These are phyloP conservation scores for Quercus robur DNA, from an alignment of 306 rosid genomes.

Conservation along the genomic window DNA sequence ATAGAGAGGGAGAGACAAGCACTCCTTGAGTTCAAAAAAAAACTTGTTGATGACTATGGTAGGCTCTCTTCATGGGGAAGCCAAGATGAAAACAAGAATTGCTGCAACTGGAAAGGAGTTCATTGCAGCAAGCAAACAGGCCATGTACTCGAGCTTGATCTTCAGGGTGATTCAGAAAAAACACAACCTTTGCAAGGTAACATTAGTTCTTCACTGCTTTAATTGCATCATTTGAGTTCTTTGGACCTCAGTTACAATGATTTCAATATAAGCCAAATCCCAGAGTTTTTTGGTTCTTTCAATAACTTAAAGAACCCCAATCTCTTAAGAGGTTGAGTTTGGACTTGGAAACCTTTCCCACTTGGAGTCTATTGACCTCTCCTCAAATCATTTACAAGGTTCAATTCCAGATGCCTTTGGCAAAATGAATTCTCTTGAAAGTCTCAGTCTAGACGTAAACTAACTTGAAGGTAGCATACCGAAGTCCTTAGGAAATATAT, in stretches of 20 bases:
- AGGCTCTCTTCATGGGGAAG: background rate
- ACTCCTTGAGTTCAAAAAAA: background rate
- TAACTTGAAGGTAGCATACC: background rate
- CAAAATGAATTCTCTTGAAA: background rate
- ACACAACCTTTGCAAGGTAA: background rate
- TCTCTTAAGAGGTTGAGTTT: background rate
- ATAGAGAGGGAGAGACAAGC: slow-evolving; percentile 2
- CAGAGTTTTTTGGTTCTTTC: background rate
- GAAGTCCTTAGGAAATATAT: background rate
- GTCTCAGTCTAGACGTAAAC: background rate
- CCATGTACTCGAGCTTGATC: slow-evolving; percentile 26
- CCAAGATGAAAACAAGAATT: background rate
- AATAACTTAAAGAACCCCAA: background rate
- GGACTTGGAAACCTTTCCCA: background rate
- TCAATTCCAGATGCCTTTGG: slow-evolving; percentile 6
- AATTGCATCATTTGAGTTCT: background rate
- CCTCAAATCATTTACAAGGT: background rate
- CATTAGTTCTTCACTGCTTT: background rate
- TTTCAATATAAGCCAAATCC: background rate
- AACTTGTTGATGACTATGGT: background rate
- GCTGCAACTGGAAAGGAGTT: slow-evolving; percentile 30
- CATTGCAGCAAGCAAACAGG: slow-evolving; percentile 7
- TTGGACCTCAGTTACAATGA: background rate
- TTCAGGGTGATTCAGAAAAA: background rate
- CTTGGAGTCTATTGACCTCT: background rate